Percentiles rank a stretch among this genome's conserved stretches.
phyloP scores from a whole-genome alignment of 192 early-diverging fungal genomes.

The Thoreauomyces humboldtii region DNA sequence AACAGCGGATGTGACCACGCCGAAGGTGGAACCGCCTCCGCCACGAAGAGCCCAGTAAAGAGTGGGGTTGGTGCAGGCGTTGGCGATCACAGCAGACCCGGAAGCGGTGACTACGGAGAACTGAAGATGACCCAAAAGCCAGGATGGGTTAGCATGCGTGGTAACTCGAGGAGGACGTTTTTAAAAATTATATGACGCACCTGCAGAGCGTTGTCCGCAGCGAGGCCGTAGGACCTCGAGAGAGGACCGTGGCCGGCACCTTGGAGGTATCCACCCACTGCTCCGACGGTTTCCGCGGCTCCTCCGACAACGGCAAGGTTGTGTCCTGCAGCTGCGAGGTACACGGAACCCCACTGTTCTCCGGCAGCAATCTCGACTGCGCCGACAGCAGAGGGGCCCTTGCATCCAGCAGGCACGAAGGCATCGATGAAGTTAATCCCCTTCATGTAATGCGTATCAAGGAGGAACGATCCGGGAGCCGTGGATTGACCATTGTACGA shows the following conservation, averaged over 20 bases:
- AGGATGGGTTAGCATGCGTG: too few species aligned
- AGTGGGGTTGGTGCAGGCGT: slow-evolving; percentile 42
- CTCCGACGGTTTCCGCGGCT: slow-evolving; percentile 19
- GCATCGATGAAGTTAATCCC: slow-evolving; percentile 17
- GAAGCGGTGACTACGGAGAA: slow-evolving; percentile 51
- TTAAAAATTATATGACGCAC: too few species aligned
- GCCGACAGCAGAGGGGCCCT: background rate
- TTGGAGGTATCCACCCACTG: background rate
- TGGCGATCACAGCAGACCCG: slow-evolving; percentile 39
- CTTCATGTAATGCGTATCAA: slow-evolving; percentile 48
- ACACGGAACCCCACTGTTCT: slow-evolving; percentile 35
- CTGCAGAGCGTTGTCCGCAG: background rate
- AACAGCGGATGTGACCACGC: slow-evolving; percentile 17
- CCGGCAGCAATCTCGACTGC: slow-evolving; percentile 44
- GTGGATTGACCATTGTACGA: slow-evolving; percentile 46
- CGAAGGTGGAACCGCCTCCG: slow-evolving; percentile 44
- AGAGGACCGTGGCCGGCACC: slow-evolving; percentile 10
- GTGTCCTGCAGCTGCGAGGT: slow-evolving; percentile 32
- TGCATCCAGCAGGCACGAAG: slow-evolving; percentile 1
- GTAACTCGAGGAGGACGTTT: too few species aligned
- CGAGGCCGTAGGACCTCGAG: slow-evolving; percentile 6
- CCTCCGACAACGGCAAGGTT: slow-evolving; percentile 46
- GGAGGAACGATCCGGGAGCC: slow-evolving; percentile 39
- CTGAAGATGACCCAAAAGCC: too few species aligned
- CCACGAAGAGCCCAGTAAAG: slow-evolving; percentile 63